A percentile compares a stretch with the other conserved stretches of the same genome.
Conservation (phyloP, 192 early-diverging fungal species). For the Chytriomyces sp. region DNA sequence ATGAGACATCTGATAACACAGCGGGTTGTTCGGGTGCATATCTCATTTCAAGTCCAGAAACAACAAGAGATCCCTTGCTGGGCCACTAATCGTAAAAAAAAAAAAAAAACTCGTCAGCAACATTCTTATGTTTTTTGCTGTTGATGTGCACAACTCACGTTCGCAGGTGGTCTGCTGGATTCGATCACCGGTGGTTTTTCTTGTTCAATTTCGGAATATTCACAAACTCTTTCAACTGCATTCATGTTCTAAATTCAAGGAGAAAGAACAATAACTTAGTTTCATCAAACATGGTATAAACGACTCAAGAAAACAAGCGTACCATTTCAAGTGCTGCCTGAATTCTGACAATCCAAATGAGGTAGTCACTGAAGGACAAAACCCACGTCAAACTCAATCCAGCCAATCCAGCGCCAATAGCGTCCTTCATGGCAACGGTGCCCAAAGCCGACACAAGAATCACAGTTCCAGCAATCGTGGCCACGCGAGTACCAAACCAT, state of each 20-base stretch:
- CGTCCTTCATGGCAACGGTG: slow-evolving; percentile 51
- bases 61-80: slow-evolving; percentile 65
- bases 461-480: slow-evolving; percentile 76
- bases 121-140: not conserved
- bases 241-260: slow-evolving; percentile 41
- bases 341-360: slow-evolving; percentile 71
- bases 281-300: not conserved
- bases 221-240: slow-evolving; percentile 83
- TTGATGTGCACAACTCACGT: slow-evolving; percentile 20
- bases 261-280: not conserved
- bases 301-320: not conserved
- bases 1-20: slow-evolving; percentile 75
- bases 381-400: slow-evolving; percentile 86
- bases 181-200: slow-evolving; percentile 72
- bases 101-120: not conserved
- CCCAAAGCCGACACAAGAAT: slow-evolving; percentile 44
- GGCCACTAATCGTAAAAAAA: slow-evolving; percentile 59
- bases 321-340: slow-evolving; percentile 58
- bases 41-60: slow-evolving; percentile 70
- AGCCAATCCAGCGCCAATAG: slow-evolving; percentile 81
- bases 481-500: slow-evolving; percentile 66
- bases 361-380: slow-evolving; percentile 75
- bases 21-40: slow-evolving; percentile 71
- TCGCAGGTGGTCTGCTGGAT: slow-evolving; percentile 39
- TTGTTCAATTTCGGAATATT: slow-evolving; percentile 83